These are phyloP conservation scores for Fusarium mangiferae DNA, from an alignment of 2,329 filamentous ascomycete genomes.

Conservation along the genomic window DNA sequence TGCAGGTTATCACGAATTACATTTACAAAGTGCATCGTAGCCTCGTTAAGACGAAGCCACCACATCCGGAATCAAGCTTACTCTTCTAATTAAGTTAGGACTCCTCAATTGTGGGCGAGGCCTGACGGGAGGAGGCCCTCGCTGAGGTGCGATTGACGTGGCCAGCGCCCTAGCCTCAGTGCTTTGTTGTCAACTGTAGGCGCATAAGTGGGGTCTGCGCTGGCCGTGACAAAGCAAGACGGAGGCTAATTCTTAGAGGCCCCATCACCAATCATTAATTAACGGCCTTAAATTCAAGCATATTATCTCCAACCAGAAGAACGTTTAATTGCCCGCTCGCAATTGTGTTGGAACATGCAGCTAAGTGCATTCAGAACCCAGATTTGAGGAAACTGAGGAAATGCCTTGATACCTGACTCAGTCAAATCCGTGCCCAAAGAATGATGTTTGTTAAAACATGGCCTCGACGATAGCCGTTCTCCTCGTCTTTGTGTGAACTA, in stretches of 20 bases:
- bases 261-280: rapidly evolving
- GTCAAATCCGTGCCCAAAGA: not conserved
- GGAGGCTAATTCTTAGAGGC: rapidly evolving
- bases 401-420: not conserved
- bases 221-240: not conserved
- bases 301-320: not conserved
- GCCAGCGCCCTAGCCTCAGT: not conserved
- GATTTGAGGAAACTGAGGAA: rapidly evolving
- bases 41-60: rapidly evolving
- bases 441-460: not conserved
- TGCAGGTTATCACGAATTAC: rapidly evolving
- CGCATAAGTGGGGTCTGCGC: not conserved
- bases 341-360: not conserved
- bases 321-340: not conserved
- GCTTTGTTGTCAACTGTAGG: not conserved
- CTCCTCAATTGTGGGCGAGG: not conserved
- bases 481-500: too few relatives aligned
- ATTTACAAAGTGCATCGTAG: rapidly evolving
- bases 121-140: not conserved
- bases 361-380: not conserved
- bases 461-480: too few relatives aligned
- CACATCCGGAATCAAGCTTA: rapidly evolving
- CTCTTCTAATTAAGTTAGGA: too few relatives aligned
- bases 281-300: rapidly evolving
- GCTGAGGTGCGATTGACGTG: too few relatives aligned